Evolutionary conservation across 2,329 filamentous ascomycete genomes (phyloP).

Genomic region (Ciborinia camelliae): DNA sequence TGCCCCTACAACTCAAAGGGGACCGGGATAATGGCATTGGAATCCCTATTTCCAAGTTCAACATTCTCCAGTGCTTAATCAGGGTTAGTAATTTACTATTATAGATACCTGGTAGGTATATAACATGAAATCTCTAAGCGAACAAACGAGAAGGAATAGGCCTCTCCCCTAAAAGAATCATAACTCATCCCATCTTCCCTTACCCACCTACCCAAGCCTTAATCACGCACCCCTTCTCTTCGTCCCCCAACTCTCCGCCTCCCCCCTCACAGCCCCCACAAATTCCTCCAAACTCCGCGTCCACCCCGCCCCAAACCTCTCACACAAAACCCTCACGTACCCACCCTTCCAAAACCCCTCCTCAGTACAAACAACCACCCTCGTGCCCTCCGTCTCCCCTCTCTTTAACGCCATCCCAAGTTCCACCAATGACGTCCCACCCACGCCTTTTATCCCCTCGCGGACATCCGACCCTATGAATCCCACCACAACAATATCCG

Average conservation of each 20-base stretch:
- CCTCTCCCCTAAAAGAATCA: conserved; percentile 68
- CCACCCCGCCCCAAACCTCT: conserved; percentile 43
- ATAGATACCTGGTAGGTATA: too few relatives aligned
- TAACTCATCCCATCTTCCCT: conserved; percentile 68
- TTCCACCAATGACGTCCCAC: conserved; percentile 43
- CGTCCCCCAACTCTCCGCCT: conserved; percentile 52
- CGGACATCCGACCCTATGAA: conserved; percentile 57
- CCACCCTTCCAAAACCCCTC: conserved; percentile 55
- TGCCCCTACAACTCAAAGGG: too few relatives aligned
- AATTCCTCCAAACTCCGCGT: conserved; percentile 45
- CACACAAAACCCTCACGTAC: conserved; percentile 58
- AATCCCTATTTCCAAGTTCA: too few relatives aligned
- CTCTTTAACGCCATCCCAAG: conserved; percentile 49
- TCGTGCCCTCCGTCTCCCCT: conserved; percentile 62
- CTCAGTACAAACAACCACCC: conserved; percentile 71
- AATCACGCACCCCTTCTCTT: conserved; percentile 50
- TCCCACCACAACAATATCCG: conserved; percentile 62
- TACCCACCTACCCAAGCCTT: conserved; percentile 44
- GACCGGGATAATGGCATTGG: too few relatives aligned
- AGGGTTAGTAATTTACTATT: too few relatives aligned
- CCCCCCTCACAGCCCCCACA: conserved; percentile 47
- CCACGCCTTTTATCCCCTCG: conserved; percentile 71
- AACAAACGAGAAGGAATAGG: too few relatives aligned
- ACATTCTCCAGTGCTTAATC: too few relatives aligned
- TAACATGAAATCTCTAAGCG: too few relatives aligned